Percentiles rank a stretch among this genome's conserved stretches.
Conservation (phyloP, 192 early-diverging fungal genomes). For the Coemansia sp. region DNA sequence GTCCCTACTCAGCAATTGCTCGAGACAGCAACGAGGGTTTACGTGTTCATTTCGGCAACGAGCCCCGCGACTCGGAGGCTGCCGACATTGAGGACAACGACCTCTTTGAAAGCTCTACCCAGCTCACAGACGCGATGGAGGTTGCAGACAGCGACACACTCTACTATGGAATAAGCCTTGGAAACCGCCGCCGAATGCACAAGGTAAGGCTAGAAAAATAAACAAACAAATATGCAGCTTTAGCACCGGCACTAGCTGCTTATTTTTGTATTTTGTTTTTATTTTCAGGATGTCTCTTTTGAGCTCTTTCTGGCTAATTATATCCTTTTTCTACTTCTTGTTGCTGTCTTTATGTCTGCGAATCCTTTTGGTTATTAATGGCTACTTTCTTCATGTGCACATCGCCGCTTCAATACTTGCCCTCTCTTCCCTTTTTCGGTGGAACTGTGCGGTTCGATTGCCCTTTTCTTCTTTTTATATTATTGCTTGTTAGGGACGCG, state of each 20-base stretch:
- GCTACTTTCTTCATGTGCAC: not conserved
- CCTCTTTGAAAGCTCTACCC: slow-evolving; percentile 31
- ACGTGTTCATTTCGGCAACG: slow-evolving; percentile 33
- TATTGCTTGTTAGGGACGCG: slow-evolving; percentile 27
- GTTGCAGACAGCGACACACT: slow-evolving; percentile 44
- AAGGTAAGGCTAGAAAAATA: slow-evolving; percentile 20
- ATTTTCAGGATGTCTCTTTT: not conserved
- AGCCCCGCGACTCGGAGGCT: slow-evolving; percentile 20
- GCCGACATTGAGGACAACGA: slow-evolving; percentile 50
- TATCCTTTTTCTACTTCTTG: not conserved
- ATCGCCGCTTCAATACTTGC: no score
- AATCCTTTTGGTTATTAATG: not conserved
- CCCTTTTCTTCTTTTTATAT: no score
- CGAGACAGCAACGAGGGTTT: slow-evolving; percentile 19
- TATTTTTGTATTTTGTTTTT: not conserved
- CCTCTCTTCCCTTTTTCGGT: no score
- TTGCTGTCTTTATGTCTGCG: not conserved
- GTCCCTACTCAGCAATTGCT: slow-evolving; percentile 40
- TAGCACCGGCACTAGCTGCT: no score
- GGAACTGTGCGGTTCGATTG: no score
- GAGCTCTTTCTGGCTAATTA: slow-evolving; percentile 3
- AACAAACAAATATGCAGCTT: not conserved
- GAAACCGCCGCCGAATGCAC: slow-evolving; percentile 28
- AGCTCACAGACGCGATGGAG: slow-evolving; percentile 27
- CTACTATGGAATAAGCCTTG: slow-evolving; percentile 44